Evolutionary conservation across 805 yeast genomes (phyloP), one percentile per base, ranked within the genome.

Genomic region (Kurtzmaniella fragi): DNA sequence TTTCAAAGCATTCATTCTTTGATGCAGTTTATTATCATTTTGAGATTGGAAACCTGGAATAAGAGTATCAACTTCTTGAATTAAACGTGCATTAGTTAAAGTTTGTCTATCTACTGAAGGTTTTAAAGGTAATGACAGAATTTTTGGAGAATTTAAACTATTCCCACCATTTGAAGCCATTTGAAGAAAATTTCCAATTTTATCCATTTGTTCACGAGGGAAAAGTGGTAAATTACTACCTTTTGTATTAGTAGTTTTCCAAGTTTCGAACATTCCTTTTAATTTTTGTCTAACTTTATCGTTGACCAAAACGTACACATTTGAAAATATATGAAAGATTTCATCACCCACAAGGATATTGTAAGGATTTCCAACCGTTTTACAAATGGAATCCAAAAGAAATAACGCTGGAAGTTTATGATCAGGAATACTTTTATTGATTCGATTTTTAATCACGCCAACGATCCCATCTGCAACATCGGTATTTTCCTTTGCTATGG

Each of bases 291-390:
- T 73, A 12, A 82, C 76, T n/a, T 71, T 61, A 49, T 87, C 95
- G 51, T 80, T 82, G 30, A 86, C 91, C 39, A 82, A 64, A n/a
- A 86, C 73, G 56, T 85, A 93, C 2, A 89, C 82, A 45, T 78
- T 80, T 17, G 84, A 80, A 61, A 84, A 91, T 3, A 85, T 66
- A 47, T 73, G 76, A 62, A 75, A 83, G 34, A 89, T 64, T 45
- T 81, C 80, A 46, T 78, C 71, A 38, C 90, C 82, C 56, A 93
- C 79, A 37, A 85, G 59, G 5, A 80, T 70, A n/a, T 88, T 85
- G 58, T 91, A 93, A 1, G 98, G 97, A 44, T 81, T 75, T 7
- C 97, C 96, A 26, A 87, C 82, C 52, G 82, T 86, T 60, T 93
- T 93, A 63, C 91, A 84, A 35, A 93, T 84, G 13, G 97, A 89